These are phyloP conservation scores for Spizellomyces sp. DNA, from an alignment of 192 early-diverging fungal genomes.

Conservation along the genomic window DNA sequence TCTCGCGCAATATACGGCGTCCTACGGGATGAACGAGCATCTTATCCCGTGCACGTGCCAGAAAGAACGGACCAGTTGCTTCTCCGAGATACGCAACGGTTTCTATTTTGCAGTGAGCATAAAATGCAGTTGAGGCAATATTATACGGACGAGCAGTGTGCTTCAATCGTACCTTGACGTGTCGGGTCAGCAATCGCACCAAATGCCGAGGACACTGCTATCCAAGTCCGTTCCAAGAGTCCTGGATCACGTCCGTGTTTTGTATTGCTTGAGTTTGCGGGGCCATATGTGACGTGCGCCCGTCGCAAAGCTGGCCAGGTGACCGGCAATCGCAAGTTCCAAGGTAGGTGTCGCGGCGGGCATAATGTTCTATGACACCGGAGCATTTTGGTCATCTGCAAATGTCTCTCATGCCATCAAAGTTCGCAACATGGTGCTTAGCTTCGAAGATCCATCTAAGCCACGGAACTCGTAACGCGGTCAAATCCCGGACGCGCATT, in stretches of 20 bases:
- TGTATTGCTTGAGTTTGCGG: too few species aligned
- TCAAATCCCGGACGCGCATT: too few species aligned
- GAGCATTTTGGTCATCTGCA: too few species aligned
- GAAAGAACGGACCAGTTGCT: constrained; percentile 72
- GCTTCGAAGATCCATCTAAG: too few species aligned
- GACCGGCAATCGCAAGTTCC: too few species aligned
- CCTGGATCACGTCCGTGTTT: background rate
- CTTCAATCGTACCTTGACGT: constrained; percentile 43
- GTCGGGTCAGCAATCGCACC: constrained; percentile 76
- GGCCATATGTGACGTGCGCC: too few species aligned
- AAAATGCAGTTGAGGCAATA: background rate
- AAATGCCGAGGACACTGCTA: constrained; percentile 77
- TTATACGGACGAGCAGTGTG: background rate
- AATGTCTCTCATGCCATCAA: too few species aligned
- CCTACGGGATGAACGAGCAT: constrained; percentile 80
- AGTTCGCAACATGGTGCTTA: too few species aligned
- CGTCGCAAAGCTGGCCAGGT: too few species aligned
- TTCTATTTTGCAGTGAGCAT: constrained; percentile 49
- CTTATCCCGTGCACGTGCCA: constrained; percentile 70
- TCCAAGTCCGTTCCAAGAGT: constrained; percentile 28
- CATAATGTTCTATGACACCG: too few species aligned
- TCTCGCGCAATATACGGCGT: constrained; percentile 78
- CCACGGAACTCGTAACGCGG: too few species aligned
- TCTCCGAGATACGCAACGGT: constrained; percentile 90
- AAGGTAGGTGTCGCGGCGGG: too few species aligned